Evolutionary conservation across 352 stramenopile species (phyloP).

Genomic region (Detonula confervacea): DNA sequence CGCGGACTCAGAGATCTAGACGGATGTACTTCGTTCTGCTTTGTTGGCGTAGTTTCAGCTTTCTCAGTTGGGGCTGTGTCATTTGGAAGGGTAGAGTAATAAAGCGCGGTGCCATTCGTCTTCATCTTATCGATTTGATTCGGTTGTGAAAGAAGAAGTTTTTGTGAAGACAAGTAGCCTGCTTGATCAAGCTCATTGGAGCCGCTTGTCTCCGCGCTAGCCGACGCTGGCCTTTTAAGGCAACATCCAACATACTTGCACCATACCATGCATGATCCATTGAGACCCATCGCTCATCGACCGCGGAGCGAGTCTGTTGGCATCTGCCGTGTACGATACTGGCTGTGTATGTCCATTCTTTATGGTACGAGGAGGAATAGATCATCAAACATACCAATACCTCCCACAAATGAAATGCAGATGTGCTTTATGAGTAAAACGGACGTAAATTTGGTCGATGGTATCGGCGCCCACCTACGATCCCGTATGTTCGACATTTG

Average conservation of each 20-base stretch:
- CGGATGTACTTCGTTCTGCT: neutral
- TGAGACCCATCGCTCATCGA: too few species aligned
- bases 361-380: neutral
- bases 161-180: neutral
- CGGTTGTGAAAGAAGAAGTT: neutral
- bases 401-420: neutral
- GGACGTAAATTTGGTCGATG: neutral
- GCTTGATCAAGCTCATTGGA: too few species aligned
- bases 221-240: too few species aligned
- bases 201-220: too few species aligned
- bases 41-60: neutral
- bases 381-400: too few species aligned
- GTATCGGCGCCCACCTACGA: neutral
- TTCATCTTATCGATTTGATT: constrained; percentile 4
- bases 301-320: too few species aligned
- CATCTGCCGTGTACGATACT: neutral
- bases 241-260: too few species aligned
- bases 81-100: constrained; percentile 12
- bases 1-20: neutral
- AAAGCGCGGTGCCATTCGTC: neutral
- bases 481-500: neutral
- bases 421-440: too few species aligned
- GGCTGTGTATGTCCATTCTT: neutral
- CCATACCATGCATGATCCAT: too few species aligned
- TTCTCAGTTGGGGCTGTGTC: neutral